phyloP scores from a whole-genome alignment of 2,329 filamentous ascomycete genomes.

The Trichoderma arundinaceum region DNA sequence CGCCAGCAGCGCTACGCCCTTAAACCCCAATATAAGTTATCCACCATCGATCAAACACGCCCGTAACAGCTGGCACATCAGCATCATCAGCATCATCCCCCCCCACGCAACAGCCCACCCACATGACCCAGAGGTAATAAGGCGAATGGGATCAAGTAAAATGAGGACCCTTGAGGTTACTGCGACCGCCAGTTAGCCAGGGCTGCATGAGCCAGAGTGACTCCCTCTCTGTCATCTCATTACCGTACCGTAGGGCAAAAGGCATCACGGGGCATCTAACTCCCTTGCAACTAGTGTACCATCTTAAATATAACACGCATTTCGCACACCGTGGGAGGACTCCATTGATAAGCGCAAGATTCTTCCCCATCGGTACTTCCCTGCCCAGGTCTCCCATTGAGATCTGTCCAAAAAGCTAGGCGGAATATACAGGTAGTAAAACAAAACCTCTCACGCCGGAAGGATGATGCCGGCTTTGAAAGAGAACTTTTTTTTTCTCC shows the following conservation, averaged over 20 bases:
- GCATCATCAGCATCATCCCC: too few relatives aligned
- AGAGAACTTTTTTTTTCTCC: not conserved
- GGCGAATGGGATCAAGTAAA: not conserved
- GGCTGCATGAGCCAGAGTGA: not conserved
- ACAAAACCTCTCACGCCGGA: not conserved
- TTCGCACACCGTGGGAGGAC: not conserved
- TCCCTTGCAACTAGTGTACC: not conserved
- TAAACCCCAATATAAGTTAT: too few relatives aligned
- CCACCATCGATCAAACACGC: too few relatives aligned
- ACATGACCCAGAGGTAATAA: not conserved
- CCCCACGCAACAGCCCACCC: not conserved
- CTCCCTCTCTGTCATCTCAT: not conserved
- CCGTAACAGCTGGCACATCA: too few relatives aligned
- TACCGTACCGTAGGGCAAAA: not conserved
- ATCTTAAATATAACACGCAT: conserved; percentile 13
- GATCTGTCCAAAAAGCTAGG: not conserved
- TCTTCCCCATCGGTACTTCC: not conserved
- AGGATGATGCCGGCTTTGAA: not conserved
- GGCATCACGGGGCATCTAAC: not conserved
- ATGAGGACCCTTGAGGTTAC: not conserved
- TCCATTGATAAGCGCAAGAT: not conserved
- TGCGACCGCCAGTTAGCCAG: not conserved
- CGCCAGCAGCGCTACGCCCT: too few relatives aligned
- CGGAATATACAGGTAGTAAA: not conserved
- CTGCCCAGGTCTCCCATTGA: not conserved